These are phyloP conservation scores for Pseudozyma sp. DNA, from an alignment of 1,284 basidiomycete species.

Conservation along the genomic window DNA sequence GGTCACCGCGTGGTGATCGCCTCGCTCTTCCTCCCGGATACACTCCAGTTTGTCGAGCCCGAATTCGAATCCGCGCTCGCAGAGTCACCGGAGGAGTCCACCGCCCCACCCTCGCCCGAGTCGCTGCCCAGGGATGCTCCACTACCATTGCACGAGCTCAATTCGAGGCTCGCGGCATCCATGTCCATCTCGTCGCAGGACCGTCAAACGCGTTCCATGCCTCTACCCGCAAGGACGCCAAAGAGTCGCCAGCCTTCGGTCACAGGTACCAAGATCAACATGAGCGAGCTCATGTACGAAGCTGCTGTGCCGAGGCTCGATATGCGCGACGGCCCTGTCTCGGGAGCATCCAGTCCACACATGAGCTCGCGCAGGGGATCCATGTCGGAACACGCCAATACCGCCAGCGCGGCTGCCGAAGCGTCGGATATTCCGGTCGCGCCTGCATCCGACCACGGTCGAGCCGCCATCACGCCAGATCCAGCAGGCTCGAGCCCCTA, in stretches of 20 bases:
- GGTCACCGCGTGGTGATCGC: conserved; percentile 65
- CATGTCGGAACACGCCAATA: conserved; percentile 24
- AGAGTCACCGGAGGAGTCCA: conserved; percentile 45
- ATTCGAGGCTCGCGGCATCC: conserved; percentile 47
- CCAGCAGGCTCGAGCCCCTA: conserved; percentile 6
- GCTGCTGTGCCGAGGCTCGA: conserved; percentile 49
- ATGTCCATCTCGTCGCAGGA: conserved; percentile 28
- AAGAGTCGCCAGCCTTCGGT: conserved; percentile 41
- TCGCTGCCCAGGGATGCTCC: conserved; percentile 25
- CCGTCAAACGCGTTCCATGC: conserved; percentile 29
- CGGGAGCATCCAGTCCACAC: conserved; percentile 47
- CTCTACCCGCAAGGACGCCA: conserved; percentile 26
- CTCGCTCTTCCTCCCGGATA: conserved; percentile 63
- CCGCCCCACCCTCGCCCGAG: conserved; percentile 44
- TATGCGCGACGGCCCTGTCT: conserved; percentile 31
- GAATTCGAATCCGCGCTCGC: conserved; percentile 39
- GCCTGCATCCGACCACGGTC: conserved; percentile 52
- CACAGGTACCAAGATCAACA: conserved; percentile 54
- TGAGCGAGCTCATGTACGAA: conserved; percentile 64
- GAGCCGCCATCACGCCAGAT: conserved; percentile 32
- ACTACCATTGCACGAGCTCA: conserved; percentile 56
- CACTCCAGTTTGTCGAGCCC: conserved; percentile 50
- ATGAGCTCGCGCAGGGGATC: conserved; percentile 33
- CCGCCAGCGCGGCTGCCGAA: conserved; percentile 6
- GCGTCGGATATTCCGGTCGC: conserved; percentile 51